These are phyloP conservation scores for Picea engelmannii DNA, from an alignment of 83 land plant genomes.

Conservation along the genomic window DNA sequence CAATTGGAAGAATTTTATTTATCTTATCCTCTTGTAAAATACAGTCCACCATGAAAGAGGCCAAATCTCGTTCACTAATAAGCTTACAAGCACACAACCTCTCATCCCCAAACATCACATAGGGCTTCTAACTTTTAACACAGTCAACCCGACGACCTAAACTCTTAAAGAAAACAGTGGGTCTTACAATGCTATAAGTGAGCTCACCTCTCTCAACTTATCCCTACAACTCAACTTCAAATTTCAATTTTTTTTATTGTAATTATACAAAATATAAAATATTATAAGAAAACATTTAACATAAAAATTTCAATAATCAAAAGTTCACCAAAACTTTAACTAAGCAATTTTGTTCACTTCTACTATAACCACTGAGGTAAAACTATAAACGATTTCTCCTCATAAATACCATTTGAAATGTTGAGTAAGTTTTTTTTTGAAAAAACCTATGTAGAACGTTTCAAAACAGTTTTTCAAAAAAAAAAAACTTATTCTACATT, in stretches of 20 bases:
- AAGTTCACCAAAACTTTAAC: no score
- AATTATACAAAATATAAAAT: no score
- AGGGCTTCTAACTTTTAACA: slow-evolving; percentile 90
- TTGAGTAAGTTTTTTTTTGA: no score
- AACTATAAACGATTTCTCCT: no score
- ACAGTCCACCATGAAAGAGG: slow-evolving; percentile 93
- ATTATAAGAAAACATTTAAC: no score
- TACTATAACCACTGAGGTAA: no score
- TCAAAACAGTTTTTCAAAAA: no score
- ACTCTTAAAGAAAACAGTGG: slow-evolving; percentile 98
- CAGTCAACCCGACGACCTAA: slow-evolving; percentile 90
- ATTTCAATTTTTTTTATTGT: slow-evolving; percentile 43
- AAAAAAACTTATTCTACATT: no score
- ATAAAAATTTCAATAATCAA: no score
- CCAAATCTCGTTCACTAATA: slow-evolving; percentile 90
- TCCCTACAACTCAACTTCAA: slow-evolving; percentile 24
- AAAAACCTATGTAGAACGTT: no score
- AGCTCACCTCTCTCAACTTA: slow-evolving; percentile 30
- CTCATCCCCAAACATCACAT: slow-evolving; percentile 98
- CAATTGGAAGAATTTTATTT: slow-evolving; percentile 79
- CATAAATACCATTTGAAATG: no score
- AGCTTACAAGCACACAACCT: slow-evolving; percentile 94
- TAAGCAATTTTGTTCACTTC: no score
- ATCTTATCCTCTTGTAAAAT: slow-evolving; percentile 62
- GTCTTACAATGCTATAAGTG: slow-evolving; percentile 92